These are phyloP conservation scores for Rhinocladiella similis DNA, from an alignment of 2,329 filamentous ascomycete genomes.

Conservation along the genomic window DNA sequence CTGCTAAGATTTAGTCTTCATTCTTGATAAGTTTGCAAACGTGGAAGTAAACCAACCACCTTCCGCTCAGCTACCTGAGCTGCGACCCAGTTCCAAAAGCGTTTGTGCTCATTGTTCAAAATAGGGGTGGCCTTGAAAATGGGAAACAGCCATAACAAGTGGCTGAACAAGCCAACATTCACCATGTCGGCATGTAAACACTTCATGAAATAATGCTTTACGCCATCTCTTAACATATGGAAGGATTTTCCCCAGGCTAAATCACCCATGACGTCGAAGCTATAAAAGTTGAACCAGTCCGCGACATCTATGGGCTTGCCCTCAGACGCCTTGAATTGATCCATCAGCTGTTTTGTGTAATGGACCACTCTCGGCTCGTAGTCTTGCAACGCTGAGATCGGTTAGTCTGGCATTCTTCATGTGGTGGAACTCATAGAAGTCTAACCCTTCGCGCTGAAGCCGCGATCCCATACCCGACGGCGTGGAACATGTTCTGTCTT, in stretches of 20 bases:
- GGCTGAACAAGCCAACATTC: slow-evolving; percentile 19
- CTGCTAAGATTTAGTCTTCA: neutral
- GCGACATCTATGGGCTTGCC: slow-evolving; percentile 37
- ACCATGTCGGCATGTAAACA: slow-evolving; percentile 36
- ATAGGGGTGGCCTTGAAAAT: slow-evolving; percentile 34
- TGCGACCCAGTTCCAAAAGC: slow-evolving; percentile 39
- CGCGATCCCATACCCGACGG: slow-evolving; percentile 34
- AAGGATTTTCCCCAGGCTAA: slow-evolving; percentile 37
- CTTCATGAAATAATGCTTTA: slow-evolving; percentile 38
- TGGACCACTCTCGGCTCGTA: slow-evolving; percentile 41
- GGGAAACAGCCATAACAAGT: slow-evolving; percentile 29
- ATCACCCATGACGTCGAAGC: slow-evolving; percentile 40
- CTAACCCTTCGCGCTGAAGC: slow-evolving; percentile 33
- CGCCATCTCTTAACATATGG: slow-evolving; percentile 32
- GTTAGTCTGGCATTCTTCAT: too few relatives aligned
- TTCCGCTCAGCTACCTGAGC: slow-evolving; percentile 36
- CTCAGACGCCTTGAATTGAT: slow-evolving; percentile 32
- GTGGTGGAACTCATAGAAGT: neutral
- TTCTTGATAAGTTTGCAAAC: too few relatives aligned
- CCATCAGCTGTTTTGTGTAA: slow-evolving; percentile 39
- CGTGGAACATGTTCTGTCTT: slow-evolving; percentile 26
- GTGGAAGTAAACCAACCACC: slow-evolving; percentile 17
- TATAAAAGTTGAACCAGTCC: slow-evolving; percentile 38
- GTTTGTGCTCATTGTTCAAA: slow-evolving; percentile 33
- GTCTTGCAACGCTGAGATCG: slow-evolving; percentile 35